A percentile compares a stretch with the other conserved stretches of the same genome.
These are phyloP conservation scores for Lupinus albus DNA, from an alignment of 306 rosid genomes.

Conservation along the genomic window DNA sequence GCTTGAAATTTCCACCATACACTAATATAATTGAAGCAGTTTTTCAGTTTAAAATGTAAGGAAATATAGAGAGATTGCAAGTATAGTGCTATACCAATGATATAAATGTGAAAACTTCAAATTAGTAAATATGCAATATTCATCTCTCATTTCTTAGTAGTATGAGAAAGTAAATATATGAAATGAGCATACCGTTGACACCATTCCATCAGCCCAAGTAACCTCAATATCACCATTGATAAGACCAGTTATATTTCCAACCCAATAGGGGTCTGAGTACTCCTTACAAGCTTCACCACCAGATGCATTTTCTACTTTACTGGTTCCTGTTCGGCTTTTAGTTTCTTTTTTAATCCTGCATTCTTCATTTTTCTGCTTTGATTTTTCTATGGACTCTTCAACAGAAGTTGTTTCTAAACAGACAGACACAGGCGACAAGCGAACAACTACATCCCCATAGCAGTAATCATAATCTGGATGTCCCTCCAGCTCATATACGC, in stretches of 20 bases:
- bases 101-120: constrained; percentile 29
- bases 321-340: constrained; percentile 39
- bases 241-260: constrained; percentile 92
- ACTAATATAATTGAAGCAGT: constrained; percentile 34
- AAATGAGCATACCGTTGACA: constrained; percentile 75
- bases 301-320: constrained; percentile 51
- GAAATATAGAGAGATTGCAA: constrained; percentile 30
- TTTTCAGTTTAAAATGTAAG: constrained; percentile 25
- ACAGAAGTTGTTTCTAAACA: constrained; percentile 51
- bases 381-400: constrained; percentile 52
- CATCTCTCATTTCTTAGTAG: neutral
- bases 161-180: constrained; percentile 33
- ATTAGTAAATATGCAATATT: constrained; percentile 12
- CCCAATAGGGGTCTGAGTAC: constrained; percentile 92
- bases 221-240: constrained; percentile 95
- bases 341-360: constrained; percentile 44
- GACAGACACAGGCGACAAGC: constrained; percentile 71
- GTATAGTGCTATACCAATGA: constrained; percentile 19
- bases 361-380: constrained; percentile 52
- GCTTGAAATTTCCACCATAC: constrained; percentile 8
- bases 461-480: constrained; percentile 98
- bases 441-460: constrained; percentile 95
- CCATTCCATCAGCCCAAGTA: constrained; percentile 99
- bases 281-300: constrained; percentile 47
- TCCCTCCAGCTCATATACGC: constrained; percentile 95